These are phyloP conservation scores for Alternaria tenuissima DNA, from an alignment of 2,329 filamentous ascomycete species.

Conservation along the genomic window DNA sequence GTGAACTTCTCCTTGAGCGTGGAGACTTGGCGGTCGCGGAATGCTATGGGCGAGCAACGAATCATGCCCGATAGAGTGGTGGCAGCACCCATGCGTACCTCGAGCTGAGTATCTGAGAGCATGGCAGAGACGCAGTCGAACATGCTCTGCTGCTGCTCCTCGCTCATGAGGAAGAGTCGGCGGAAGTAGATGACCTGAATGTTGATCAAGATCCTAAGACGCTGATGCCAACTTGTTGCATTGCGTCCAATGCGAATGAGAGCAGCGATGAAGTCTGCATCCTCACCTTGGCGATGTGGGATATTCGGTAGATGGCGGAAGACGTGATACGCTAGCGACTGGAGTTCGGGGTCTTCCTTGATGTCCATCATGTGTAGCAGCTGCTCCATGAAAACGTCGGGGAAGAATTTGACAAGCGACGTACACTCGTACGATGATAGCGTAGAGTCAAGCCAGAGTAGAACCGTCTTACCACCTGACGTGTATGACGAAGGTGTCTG, in stretches of 20 bases:
- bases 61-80: slow-evolving; percentile 97
- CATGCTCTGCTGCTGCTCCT: slow-evolving; percentile 76
- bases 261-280: slow-evolving; percentile 81
- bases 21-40: slow-evolving; percentile 80
- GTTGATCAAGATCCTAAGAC: slow-evolving; percentile 92
- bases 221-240: slow-evolving; percentile 92
- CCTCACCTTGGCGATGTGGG: slow-evolving; percentile 86
- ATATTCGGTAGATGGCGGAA: slow-evolving; percentile 97
- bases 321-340: slow-evolving; percentile 93
- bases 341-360: slow-evolving; percentile 96
- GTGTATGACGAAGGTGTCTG: slow-evolving; percentile 95
- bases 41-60: slow-evolving; percentile 82
- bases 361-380: slow-evolving; percentile 99
- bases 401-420: slow-evolving; percentile 90
- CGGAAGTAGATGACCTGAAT: slow-evolving; percentile 99
- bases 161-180: slow-evolving; percentile 84
- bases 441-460: slow-evolving; percentile 93
- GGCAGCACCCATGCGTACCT: slow-evolving; percentile 92
- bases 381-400: slow-evolving; percentile 86
- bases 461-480: slow-evolving; percentile 91
- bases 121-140: slow-evolving; percentile 96
- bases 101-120: slow-evolving; percentile 89
- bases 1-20: slow-evolving; percentile 83
- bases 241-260: slow-evolving; percentile 88
- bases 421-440: slow-evolving; percentile 93